Conservation (phyloP, 148 eudicot species). For the Cornus florida region DNA sequence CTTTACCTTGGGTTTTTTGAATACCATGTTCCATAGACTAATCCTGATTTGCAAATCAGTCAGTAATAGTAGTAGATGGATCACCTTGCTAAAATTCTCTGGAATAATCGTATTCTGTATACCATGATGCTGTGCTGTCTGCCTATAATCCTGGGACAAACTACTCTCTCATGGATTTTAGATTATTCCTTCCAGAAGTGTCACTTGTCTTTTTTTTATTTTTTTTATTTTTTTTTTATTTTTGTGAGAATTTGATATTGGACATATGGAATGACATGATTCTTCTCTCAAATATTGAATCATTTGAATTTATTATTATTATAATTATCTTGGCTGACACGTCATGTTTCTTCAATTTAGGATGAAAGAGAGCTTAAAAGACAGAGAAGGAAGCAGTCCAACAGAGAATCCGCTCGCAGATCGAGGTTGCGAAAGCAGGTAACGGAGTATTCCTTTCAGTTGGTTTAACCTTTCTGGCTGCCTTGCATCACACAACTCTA, state of each 20-base stretch:
- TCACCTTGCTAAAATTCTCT: no score
- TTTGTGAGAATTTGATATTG: not conserved
- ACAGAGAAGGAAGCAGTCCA: slow-evolving; percentile 96
- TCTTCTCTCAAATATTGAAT: not conserved
- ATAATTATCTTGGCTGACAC: not conserved
- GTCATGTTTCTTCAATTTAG: slow-evolving; percentile 35
- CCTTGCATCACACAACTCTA: not conserved
- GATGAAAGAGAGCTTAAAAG: slow-evolving; percentile 97
- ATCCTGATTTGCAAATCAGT: no score
- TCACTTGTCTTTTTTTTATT: not conserved
- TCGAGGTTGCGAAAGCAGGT: slow-evolving; percentile 98
- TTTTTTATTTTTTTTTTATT: not conserved
- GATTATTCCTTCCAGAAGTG: not conserved
- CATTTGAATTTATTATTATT: not conserved
- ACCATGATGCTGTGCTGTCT: not conserved
- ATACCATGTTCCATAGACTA: no score
- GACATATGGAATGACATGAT: not conserved
- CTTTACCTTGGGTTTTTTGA: no score
- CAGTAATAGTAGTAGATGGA: no score
- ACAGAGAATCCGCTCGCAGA: slow-evolving; percentile 96
- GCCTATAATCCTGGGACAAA: not conserved
- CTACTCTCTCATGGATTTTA: not conserved
- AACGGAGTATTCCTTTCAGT: slow-evolving; percentile 8
- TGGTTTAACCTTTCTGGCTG: not conserved
- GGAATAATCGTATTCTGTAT: no score